These are phyloP conservation scores for Candida nitratophila DNA, from an alignment of 805 yeast genomes.

Conservation along the genomic window DNA sequence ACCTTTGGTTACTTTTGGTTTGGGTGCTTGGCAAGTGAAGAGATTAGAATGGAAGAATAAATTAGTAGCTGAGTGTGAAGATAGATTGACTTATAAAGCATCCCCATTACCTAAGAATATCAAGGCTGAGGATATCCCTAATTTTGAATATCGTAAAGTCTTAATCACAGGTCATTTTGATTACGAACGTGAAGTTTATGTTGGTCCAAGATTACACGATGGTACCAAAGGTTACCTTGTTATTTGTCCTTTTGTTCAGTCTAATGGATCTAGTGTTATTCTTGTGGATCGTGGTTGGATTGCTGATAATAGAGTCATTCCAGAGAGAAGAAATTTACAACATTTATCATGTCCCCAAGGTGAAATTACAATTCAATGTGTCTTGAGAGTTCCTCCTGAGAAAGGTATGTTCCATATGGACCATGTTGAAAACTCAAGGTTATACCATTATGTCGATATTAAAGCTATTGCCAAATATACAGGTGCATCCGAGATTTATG, in stretches of 20 bases:
- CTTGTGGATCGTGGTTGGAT: conserved; percentile 93
- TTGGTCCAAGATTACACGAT: conserved; percentile 80
- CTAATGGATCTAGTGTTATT: conserved; percentile 68
- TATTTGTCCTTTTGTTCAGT: conserved; percentile 74
- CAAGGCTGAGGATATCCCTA: conserved; percentile 57
- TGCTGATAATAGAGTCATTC: conserved; percentile 57
- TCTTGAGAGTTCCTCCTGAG: conserved; percentile 61
- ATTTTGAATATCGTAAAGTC: conserved; percentile 79
- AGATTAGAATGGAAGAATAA: conserved; percentile 84
- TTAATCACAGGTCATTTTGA: conserved; percentile 71
- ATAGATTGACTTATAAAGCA: conserved; percentile 67
- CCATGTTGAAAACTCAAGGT: conserved; percentile 55
- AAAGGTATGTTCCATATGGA: conserved; percentile 64
- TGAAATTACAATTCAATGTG: conserved; percentile 62
- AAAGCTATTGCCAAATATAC: conserved; percentile 69
- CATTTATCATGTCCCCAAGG: conserved; percentile 72
- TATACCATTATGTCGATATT: conserved; percentile 77
- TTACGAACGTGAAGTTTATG: conserved; percentile 80
- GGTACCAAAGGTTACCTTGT: conserved; percentile 72
- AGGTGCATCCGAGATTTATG: conserved; percentile 64
- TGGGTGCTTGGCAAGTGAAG: conserved; percentile 91
- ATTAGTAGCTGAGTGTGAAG: conserved; percentile 77
- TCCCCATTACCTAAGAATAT: conserved; percentile 62
- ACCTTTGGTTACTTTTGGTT: conserved; percentile 78
- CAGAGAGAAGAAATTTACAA: conserved; percentile 44